Conservation (phyloP, 164 flowering plant genomes). For the Liquidambar formosana region DNA sequence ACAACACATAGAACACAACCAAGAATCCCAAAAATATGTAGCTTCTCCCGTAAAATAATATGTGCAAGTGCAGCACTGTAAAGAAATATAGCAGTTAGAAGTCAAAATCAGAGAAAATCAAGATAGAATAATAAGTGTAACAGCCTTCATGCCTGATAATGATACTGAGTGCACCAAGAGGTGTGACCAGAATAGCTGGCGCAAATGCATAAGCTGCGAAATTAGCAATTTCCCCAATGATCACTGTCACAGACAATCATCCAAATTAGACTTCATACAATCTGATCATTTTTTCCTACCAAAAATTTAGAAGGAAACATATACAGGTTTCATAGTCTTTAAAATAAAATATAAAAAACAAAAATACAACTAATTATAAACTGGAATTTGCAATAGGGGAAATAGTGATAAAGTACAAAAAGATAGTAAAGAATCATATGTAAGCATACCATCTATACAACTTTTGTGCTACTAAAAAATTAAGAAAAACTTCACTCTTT, state of each 20-base stretch:
- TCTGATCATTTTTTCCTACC: not conserved
- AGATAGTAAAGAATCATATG: too few species aligned
- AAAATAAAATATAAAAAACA: not conserved
- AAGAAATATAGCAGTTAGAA: not conserved
- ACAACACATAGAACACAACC: slow-evolving; percentile 50
- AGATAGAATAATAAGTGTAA: not conserved
- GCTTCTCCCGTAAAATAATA: slow-evolving; percentile 33
- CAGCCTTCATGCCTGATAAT: slow-evolving; percentile 28
- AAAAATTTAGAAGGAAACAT: not conserved
- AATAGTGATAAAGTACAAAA: too few species aligned
- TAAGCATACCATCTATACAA: too few species aligned
- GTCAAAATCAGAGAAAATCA: not conserved
- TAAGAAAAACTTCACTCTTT: too few species aligned
- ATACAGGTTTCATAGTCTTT: not conserved
- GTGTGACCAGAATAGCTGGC: slow-evolving; percentile 43
- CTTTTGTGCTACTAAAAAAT: too few species aligned
- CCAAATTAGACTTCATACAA: not conserved
- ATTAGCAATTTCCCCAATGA: slow-evolving; percentile 39
- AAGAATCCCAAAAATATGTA: slow-evolving; percentile 42
- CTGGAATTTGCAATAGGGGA: too few species aligned
- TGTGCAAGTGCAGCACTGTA: slow-evolving; percentile 46
- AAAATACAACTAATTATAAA: too few species aligned
- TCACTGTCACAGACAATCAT: slow-evolving; percentile 22
- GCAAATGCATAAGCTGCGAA: slow-evolving; percentile 46
- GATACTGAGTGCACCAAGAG: slow-evolving; percentile 39